Evolutionary conservation across 768 basidiomycete genomes (phyloP).

Genomic region (Boletus tylopilopsis): DNA sequence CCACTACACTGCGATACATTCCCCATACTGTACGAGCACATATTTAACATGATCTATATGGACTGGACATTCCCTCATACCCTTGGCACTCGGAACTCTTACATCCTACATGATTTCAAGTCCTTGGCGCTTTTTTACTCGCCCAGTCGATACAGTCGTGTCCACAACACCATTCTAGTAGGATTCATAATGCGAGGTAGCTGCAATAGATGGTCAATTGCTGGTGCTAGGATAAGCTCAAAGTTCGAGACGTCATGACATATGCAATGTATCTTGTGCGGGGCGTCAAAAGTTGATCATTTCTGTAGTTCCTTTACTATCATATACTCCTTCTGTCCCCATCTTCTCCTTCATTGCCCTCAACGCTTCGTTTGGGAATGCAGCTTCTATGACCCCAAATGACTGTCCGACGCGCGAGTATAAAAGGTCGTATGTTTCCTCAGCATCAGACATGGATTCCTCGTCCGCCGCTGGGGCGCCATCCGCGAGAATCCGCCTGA

Average conservation of each 20-base stretch:
- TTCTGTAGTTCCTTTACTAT: no score
- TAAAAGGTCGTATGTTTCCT: conserved; percentile 23
- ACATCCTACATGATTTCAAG: conserved; percentile 15
- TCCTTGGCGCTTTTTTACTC: neutral
- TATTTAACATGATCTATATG: conserved; percentile 28
- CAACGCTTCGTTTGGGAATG: conserved; percentile 20
- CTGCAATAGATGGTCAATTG: conserved; percentile 4
- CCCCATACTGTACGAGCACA: conserved; percentile 23
- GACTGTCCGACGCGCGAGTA: conserved; percentile 22
- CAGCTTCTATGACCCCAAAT: conserved; percentile 18
- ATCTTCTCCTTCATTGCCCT: conserved; percentile 13
- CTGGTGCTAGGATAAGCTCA: neutral
- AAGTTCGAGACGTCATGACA: neutral
- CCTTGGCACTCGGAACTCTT: conserved; percentile 1
- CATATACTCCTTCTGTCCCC: neutral
- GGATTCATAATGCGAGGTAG: neutral
- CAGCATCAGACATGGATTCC: conserved; percentile 16
- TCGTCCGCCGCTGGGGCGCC: conserved; percentile 1
- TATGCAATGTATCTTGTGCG: neutral
- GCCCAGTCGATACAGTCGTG: conserved; percentile 2
- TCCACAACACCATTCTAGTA: conserved; percentile 2
- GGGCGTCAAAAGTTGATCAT: no score
- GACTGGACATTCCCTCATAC: conserved; percentile 10
- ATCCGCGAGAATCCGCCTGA: conserved; percentile 16
- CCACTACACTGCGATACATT: conserved; percentile 18